Percentiles rank a stretch among this genome's conserved stretches.
These are phyloP conservation scores for Pholiota microspora DNA, from an alignment of 768 basidiomycete genomes.

Conservation along the genomic window DNA sequence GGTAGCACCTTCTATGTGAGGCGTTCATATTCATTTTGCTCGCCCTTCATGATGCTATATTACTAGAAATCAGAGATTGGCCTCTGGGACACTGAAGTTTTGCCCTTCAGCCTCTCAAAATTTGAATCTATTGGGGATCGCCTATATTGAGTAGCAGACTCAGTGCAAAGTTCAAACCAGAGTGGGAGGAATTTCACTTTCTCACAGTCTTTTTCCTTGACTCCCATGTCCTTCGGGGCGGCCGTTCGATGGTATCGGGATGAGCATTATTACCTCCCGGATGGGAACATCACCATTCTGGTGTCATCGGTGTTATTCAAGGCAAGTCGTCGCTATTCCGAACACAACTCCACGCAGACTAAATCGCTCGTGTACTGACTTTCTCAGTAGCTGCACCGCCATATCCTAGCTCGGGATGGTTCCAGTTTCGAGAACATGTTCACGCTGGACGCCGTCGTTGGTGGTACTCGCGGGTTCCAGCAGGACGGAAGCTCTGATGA, in stretches of 20 bases:
- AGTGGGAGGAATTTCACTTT: no score
- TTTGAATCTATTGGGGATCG: no score
- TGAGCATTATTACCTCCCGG: constrained; percentile 36
- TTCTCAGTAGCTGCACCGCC: constrained; percentile 18
- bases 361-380: background rate
- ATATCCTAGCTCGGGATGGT: constrained; percentile 25
- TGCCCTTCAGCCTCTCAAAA: no score
- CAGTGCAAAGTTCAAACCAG: no score
- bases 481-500: constrained; percentile 50
- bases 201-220: background rate
- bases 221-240: background rate
- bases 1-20: constrained; percentile 22
- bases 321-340: constrained; percentile 23
- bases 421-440: constrained; percentile 46
- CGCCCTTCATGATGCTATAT: background rate
- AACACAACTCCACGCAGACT: no score
- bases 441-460: constrained; percentile 28
- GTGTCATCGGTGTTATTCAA: constrained; percentile 47
- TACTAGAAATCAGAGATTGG: background rate
- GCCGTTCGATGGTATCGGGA: background rate
- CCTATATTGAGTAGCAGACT: no score
- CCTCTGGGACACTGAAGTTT: no score
- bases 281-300: constrained; percentile 40
- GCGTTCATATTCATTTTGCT: background rate
- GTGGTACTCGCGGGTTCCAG: constrained; percentile 9